Percentiles rank a stretch among this genome's conserved stretches.
Conservation (phyloP, 768 basidiomycete genomes). For the Hortiboletus flavorubellus region DNA sequence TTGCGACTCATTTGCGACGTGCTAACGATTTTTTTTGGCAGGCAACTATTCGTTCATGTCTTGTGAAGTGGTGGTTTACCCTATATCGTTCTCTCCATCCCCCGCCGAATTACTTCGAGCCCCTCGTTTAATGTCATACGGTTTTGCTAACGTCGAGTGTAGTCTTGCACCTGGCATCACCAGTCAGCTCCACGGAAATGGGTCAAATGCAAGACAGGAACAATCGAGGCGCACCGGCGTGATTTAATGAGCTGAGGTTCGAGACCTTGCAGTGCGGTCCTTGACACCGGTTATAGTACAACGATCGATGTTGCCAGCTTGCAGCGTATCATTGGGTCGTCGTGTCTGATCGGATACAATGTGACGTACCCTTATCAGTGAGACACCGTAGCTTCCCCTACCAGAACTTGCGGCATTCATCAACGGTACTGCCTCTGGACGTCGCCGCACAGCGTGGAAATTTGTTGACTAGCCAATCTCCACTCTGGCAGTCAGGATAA, state of each 20-base stretch:
- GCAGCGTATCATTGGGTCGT: neutral
- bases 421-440: too few species aligned
- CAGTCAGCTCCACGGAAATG: constrained; percentile 1
- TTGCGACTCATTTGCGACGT: neutral
- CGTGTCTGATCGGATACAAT: neutral
- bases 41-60: neutral
- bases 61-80: neutral
- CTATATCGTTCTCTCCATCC: neutral
- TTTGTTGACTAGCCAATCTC: neutral
- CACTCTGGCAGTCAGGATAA: neutral
- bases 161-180: neutral
- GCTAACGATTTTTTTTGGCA: constrained; percentile 10
- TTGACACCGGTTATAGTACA: neutral
- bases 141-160: neutral
- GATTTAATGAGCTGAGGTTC: constrained; percentile 2
- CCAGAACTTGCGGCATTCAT: neutral
- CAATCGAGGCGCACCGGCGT: constrained; percentile 3
- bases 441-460: neutral
- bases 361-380: neutral
- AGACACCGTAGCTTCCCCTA: neutral
- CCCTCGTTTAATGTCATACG: constrained; percentile 1
- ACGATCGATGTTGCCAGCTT: neutral
- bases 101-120: neutral
- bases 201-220: neutral
- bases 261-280: neutral